These are phyloP conservation scores for Globisporangium mamillatum DNA, from an alignment of 352 stramenopile genomes.

Conservation along the genomic window DNA sequence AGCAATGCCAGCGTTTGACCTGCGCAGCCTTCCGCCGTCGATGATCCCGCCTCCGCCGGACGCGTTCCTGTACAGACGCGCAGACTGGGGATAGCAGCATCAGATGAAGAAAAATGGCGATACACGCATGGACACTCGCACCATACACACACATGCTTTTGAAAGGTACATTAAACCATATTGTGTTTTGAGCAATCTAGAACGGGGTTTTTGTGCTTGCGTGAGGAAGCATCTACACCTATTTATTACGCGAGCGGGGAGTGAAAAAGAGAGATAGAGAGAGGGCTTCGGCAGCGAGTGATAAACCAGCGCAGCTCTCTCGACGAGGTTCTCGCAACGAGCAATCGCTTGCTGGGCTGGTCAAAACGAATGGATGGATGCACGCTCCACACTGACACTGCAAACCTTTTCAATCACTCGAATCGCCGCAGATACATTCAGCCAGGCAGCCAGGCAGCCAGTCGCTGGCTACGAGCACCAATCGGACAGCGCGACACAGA, in stretches of 20 bases:
- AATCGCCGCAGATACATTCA: background rate
- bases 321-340: background rate
- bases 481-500: background rate
- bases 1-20: background rate
- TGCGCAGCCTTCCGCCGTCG: conserved; percentile 55
- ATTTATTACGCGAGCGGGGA: conserved; percentile 23
- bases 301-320: background rate
- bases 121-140: background rate
- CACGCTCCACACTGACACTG: background rate
- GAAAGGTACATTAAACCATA: conserved; percentile 9
- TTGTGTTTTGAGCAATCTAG: conserved; percentile 21
- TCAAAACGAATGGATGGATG: background rate
- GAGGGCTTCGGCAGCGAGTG: background rate
- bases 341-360: background rate
- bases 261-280: background rate
- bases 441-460: background rate
- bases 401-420: background rate
- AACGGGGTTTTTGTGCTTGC: conserved; percentile 21
- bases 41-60: conserved; percentile 64
- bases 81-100: conserved; percentile 51
- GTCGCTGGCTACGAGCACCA: background rate
- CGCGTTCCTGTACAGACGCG: conserved; percentile 38
- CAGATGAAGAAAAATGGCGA: background rate
- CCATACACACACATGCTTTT: background rate
- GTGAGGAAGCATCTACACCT: conserved; percentile 31